Evolutionary conservation across 352 stramenopile species (phyloP).

Genomic region (Blastocystis sp.): DNA sequence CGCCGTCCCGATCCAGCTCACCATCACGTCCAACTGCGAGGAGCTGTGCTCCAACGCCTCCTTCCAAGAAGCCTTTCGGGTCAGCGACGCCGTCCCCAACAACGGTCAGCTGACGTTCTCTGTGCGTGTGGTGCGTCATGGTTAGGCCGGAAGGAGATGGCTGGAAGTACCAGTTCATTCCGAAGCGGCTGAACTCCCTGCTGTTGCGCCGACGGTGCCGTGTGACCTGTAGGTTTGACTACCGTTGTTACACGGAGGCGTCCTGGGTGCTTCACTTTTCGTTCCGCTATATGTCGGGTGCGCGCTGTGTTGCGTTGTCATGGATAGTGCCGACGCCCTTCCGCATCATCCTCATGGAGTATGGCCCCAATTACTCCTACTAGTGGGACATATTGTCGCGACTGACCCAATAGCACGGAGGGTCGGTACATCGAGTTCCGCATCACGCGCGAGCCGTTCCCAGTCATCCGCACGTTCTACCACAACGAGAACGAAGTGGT

Average conservation of each 20-base stretch:
- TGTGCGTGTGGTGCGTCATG: background rate
- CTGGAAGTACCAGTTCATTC: conserved; percentile 34
- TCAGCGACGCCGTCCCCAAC: conserved; percentile 3
- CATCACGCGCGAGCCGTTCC: background rate
- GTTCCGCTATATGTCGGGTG: conserved; percentile 4
- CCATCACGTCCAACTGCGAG: background rate
- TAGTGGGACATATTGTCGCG: background rate
- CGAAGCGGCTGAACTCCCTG: background rate
- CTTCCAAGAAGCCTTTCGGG: background rate
- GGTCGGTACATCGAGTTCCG: background rate
- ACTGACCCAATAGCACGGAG: background rate
- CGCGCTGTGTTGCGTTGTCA: background rate
- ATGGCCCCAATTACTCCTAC: conserved; percentile 38
- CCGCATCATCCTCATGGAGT: conserved; percentile 10
- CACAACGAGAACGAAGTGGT: background rate
- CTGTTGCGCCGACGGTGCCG: background rate
- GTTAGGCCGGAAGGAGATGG: background rate
- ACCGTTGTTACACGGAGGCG: background rate
- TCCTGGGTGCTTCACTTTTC: conserved; percentile 21
- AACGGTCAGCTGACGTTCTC: conserved; percentile 31
- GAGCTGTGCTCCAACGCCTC: background rate
- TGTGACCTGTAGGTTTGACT: conserved; percentile 4
- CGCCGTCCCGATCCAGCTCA: background rate
- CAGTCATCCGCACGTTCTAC: background rate
- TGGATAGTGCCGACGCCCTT: background rate